Evolutionary conservation across 2,329 filamentous ascomycete species (phyloP).

Genomic region (Huntiella bhutanensis): DNA sequence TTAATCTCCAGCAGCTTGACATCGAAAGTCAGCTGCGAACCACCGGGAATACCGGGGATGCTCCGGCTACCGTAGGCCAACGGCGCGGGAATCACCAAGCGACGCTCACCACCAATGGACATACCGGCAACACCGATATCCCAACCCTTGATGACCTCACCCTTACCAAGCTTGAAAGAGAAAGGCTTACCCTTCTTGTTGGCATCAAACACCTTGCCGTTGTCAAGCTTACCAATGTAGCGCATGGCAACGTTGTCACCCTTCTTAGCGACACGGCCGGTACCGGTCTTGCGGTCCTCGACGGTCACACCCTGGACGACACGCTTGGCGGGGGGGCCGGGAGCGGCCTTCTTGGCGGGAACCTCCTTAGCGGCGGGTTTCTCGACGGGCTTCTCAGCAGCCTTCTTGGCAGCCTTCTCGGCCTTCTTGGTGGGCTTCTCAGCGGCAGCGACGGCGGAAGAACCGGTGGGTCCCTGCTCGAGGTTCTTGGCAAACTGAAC

Average conservation of each 20-base stretch:
- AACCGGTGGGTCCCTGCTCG: constrained; percentile 80
- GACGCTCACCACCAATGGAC: constrained; percentile 80
- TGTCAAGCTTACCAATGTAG: constrained; percentile 92
- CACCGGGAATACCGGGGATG: constrained; percentile 69
- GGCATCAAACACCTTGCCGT: constrained; percentile 92
- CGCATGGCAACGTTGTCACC: constrained; percentile 84
- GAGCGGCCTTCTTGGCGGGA: constrained; percentile 13
- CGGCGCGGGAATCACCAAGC: constrained; percentile 70
- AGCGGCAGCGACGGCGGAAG: constrained; percentile 57
- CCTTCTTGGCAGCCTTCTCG: constrained; percentile 93
- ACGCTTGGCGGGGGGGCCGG: constrained; percentile 47
- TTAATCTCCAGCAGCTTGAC: constrained; percentile 72
- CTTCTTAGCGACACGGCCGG: constrained; percentile 69
- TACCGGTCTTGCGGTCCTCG: constrained; percentile 86
- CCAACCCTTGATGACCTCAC: constrained; percentile 98
- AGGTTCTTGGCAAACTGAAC: constrained; percentile 98
- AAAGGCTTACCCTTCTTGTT: constrained; percentile 99
- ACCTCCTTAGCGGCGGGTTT: constrained; percentile 27
- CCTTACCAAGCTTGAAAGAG: constrained; percentile 80
- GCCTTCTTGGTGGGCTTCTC: constrained; percentile 50
- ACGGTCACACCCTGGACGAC: constrained; percentile 75
- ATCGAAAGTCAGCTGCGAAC: constrained; percentile 86
- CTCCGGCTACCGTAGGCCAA: constrained; percentile 78
- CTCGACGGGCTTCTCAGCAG: constrained; percentile 84
- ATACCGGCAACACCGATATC: constrained; percentile 88